Evolutionary conservation across 2,329 filamentous ascomycete species (phyloP), one percentile per base, ranked within the genome.

Genomic region (Furcasterigmium furcatum): DNA sequence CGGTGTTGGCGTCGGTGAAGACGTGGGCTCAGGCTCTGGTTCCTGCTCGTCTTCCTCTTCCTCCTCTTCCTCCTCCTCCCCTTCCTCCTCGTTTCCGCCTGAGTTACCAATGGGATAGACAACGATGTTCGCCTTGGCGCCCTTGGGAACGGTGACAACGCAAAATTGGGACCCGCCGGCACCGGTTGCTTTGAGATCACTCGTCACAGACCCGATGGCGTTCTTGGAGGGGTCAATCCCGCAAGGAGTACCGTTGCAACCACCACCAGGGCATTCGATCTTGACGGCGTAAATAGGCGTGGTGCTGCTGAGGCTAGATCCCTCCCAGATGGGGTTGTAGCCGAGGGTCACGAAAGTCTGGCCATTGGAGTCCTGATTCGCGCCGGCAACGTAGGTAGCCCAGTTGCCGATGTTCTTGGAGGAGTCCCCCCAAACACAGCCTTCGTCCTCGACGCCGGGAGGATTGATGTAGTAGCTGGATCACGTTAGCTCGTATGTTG

Each of bases 161-260:
- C 88, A 92, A 65, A 89, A 91, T 35, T 73, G 70, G 16, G 82
- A 79, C 54, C 78, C 82, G 24, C 86, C 86, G 14, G 86, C 87
- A 42, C 87, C 87, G 14, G 67, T 65, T 32, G 78, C 70, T 24
- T 66, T 59, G 18, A 74, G 64, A 16, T 73, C 64, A 56, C 84
- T 85, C 9, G 65, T 71, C 46, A 91, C 80, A 35, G 75, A 73
- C 43, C 80, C 82, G 44, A 82, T 71, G 9, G 61, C 69, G 41
- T 77, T 70, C 46, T 71, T 67, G 20, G 72, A 67, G 6, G 85
- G 82, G 55, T 88, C 77, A 54, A 90, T 88, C 49, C 74, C 73
- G 68, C 88, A 91, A 9, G 87, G 87, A n/a, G 87, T 67, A 13
- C 87, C 87, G 56, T 82, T 83, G 70, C 88, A 92, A 46, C 74